Evolutionary conservation across 345 rosid genomes (phyloP).

Genomic region (Corymbia maculata): DNA sequence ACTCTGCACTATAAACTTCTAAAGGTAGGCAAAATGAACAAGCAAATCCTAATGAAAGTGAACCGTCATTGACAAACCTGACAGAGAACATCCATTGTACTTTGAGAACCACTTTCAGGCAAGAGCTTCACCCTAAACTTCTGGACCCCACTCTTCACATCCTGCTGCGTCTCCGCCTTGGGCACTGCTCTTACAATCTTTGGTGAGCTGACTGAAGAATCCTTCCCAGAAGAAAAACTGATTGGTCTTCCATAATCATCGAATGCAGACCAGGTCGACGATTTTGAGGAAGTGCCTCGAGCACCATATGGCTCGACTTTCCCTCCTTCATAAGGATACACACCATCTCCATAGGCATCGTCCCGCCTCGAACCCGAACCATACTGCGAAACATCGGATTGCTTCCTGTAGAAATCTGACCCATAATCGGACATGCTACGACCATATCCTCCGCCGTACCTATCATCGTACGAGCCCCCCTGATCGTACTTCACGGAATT

Average conservation of each 20-base stretch:
- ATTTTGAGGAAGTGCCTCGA: conserved; percentile 81
- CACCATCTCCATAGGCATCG: conserved; percentile 73
- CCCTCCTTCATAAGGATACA: conserved; percentile 77
- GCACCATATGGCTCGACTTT: conserved; percentile 91
- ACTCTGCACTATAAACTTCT: neutral
- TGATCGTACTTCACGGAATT: conserved; percentile 52
- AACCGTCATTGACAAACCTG: conserved; percentile 35
- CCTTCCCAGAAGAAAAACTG: conserved; percentile 48
- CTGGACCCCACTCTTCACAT: conserved; percentile 79
- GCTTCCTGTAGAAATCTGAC: conserved; percentile 54
- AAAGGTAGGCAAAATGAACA: neutral
- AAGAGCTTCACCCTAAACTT: conserved; percentile 87
- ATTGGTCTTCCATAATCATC: conserved; percentile 94
- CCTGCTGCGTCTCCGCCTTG: conserved; percentile 76
- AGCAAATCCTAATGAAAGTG: neutral
- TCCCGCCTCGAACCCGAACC: conserved; percentile 30
- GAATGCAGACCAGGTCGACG: conserved; percentile 54
- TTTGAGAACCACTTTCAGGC: conserved; percentile 80
- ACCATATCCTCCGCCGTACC: conserved; percentile 33
- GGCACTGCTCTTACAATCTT: conserved; percentile 94
- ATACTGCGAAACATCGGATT: conserved; percentile 34
- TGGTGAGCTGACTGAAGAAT: conserved; percentile 25
- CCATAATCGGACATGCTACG: conserved; percentile 41
- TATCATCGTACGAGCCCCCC: conserved; percentile 24
- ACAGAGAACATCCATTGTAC: conserved; percentile 88